Conservation (phyloP, 2,329 filamentous ascomycete species). For the Epichloe sp. region DNA sequence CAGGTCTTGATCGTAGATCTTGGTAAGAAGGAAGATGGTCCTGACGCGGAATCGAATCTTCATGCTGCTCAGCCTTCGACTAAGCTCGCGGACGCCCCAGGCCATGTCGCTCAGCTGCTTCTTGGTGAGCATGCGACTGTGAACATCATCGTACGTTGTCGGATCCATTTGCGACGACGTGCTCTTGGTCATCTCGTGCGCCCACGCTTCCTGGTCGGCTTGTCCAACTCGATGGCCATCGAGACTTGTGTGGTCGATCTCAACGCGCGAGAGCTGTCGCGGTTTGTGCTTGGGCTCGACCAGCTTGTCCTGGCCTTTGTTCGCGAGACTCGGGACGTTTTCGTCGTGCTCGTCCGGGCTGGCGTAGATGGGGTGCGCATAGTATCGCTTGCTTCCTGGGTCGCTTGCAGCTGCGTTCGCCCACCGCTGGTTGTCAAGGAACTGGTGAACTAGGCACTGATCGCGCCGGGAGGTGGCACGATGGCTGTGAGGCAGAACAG, state of each 20-base stretch:
- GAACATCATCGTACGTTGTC: slow-evolving; percentile 24
- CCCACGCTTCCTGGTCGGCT: slow-evolving; percentile 43
- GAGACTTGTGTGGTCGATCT: slow-evolving; percentile 28
- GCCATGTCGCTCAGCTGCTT: slow-evolving; percentile 95
- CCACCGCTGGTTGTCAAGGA: slow-evolving; percentile 43
- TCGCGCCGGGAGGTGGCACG: slow-evolving; percentile 22
- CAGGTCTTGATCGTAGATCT: slow-evolving; percentile 74
- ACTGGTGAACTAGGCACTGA: slow-evolving; percentile 52
- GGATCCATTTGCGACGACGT: slow-evolving; percentile 29
- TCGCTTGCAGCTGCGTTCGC: slow-evolving; percentile 16
- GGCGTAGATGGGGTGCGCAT: slow-evolving; percentile 17
- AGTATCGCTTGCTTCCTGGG: slow-evolving; percentile 15
- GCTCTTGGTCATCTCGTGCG: slow-evolving; percentile 30
- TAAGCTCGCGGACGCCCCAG: slow-evolving; percentile 83
- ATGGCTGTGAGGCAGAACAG: slow-evolving; percentile 19
- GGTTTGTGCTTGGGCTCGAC: slow-evolving; percentile 12
- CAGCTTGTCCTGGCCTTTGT: slow-evolving; percentile 9
- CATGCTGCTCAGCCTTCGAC: slow-evolving; percentile 72
- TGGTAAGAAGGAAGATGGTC: slow-evolving; percentile 79
- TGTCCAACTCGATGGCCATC: slow-evolving; percentile 35
- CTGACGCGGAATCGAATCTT: slow-evolving; percentile 69
- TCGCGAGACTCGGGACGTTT: slow-evolving; percentile 7
- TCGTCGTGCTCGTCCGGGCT: slow-evolving; percentile 8
- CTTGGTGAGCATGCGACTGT: slow-evolving; percentile 76
- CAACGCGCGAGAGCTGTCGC: slow-evolving; percentile 13